Evolutionary conservation across 164 flowering plant species (phyloP).

Genomic region (Stephania yunnanensis): DNA sequence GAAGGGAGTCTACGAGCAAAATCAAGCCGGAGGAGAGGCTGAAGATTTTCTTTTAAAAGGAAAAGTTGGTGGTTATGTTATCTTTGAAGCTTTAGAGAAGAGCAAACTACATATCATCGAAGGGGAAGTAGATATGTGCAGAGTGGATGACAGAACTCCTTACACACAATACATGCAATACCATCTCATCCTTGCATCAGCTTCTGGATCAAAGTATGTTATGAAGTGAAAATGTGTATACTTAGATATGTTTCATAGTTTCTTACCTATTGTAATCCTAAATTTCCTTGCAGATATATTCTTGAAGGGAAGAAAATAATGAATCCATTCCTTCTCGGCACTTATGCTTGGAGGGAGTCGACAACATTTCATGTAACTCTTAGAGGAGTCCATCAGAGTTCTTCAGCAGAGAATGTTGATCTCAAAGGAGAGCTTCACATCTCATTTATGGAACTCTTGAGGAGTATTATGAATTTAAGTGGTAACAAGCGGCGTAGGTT

Average conservation of each 20-base stretch:
- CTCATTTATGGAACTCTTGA: constrained; percentile 30
- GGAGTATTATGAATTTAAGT: constrained; percentile 31
- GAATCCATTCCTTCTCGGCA: constrained; percentile 46
- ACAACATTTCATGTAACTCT: constrained; percentile 43
- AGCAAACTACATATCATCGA: constrained; percentile 45
- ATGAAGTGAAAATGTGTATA: neutral
- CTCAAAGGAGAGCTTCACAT: constrained; percentile 42
- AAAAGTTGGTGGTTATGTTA: constrained; percentile 47
- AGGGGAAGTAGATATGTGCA: constrained; percentile 50
- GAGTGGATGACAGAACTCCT: constrained; percentile 39
- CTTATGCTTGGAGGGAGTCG: constrained; percentile 42
- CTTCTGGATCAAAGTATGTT: constrained; percentile 56
- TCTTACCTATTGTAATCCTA: neutral
- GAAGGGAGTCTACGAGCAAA: constrained; percentile 6
- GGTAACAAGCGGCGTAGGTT: constrained; percentile 36
- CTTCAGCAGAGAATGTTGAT: constrained; percentile 14
- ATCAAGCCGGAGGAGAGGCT: no score
- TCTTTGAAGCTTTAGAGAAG: constrained; percentile 26
- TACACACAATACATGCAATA: constrained; percentile 53
- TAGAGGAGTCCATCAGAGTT: constrained; percentile 15
- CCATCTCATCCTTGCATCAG: constrained; percentile 41
- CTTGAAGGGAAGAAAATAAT: constrained; percentile 54
- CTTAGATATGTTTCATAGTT: neutral
- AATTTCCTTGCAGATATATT: constrained; percentile 36
- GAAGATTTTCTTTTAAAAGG: constrained; percentile 25